Percentiles rank a stretch among this genome's conserved stretches.
Evolutionary conservation across 2,329 filamentous ascomycete genomes (phyloP).

Genomic region (Penicillium sp.): DNA sequence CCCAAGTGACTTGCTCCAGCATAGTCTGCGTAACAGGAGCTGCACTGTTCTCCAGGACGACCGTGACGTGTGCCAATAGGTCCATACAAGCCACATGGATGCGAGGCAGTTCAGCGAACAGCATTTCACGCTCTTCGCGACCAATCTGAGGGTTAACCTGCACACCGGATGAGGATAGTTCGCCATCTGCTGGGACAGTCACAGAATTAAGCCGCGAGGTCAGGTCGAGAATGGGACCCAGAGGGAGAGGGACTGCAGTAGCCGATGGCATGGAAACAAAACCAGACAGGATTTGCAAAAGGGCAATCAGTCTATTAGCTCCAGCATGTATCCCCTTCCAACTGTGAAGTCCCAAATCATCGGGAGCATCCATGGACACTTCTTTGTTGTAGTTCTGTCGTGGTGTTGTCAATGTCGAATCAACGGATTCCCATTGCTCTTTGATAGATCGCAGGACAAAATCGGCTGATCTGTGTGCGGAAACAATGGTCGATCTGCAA

Average conservation of each 20-base stretch:
- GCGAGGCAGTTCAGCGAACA: slow-evolving; percentile 68
- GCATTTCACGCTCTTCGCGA: slow-evolving; percentile 73
- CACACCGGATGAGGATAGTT: slow-evolving; percentile 40
- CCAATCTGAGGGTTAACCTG: slow-evolving; percentile 68
- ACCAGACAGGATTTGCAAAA: slow-evolving; percentile 61
- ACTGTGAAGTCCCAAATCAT: slow-evolving; percentile 52
- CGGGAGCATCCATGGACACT: slow-evolving; percentile 37
- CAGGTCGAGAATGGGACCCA: slow-evolving; percentile 65
- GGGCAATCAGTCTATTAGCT: slow-evolving; percentile 60
- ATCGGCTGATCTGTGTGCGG: slow-evolving; percentile 67
- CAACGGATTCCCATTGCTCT: slow-evolving; percentile 73
- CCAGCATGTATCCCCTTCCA: slow-evolving; percentile 77
- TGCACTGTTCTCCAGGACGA: slow-evolving; percentile 56
- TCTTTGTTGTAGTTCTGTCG: slow-evolving; percentile 35
- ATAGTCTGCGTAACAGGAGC: slow-evolving; percentile 59
- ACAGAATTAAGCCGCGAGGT: slow-evolving; percentile 66
- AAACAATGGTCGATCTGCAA: slow-evolving; percentile 57
- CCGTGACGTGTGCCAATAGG: slow-evolving; percentile 55
- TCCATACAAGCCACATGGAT: slow-evolving; percentile 69
- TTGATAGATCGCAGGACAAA: slow-evolving; percentile 71
- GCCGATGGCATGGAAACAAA: slow-evolving; percentile 63
- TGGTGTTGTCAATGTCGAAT: slow-evolving; percentile 38
- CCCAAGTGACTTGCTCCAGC: slow-evolving; percentile 66
- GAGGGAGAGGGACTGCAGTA: slow-evolving; percentile 59
- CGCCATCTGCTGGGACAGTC: slow-evolving; percentile 46